phyloP scores from a whole-genome alignment of 257 asterid species.

The Fraxinus excelsior region DNA sequence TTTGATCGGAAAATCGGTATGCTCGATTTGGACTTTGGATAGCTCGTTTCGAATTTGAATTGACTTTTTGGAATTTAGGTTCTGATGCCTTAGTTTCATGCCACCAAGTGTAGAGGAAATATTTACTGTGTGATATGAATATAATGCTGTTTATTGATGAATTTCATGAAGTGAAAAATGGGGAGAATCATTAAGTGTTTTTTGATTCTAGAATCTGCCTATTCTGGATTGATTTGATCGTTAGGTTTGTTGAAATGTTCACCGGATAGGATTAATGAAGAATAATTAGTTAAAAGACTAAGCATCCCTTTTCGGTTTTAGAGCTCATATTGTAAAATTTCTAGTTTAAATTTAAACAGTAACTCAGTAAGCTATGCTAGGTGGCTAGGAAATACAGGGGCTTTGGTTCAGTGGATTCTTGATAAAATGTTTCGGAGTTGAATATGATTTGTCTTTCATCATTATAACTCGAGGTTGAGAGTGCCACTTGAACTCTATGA shows the following conservation, averaged over 20 bases:
- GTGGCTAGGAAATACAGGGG: background rate
- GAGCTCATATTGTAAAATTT: background rate
- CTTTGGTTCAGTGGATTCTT: background rate
- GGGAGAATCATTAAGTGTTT: background rate
- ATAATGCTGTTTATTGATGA: background rate
- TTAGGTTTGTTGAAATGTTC: no score
- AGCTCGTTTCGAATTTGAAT: background rate
- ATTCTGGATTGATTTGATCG: background rate
- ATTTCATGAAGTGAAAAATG: background rate
- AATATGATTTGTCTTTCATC: background rate
- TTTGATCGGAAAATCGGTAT: background rate
- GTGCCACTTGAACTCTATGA: background rate
- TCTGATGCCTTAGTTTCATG: no score
- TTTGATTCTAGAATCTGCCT: background rate
- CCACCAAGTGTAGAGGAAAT: background rate
- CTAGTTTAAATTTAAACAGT: background rate
- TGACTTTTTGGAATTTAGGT: background rate
- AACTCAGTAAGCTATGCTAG: background rate
- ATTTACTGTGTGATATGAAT: background rate
- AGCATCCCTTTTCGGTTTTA: background rate
- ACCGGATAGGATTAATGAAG: background rate
- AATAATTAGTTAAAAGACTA: background rate
- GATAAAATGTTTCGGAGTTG: background rate
- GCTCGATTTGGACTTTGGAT: background rate
- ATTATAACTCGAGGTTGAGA: background rate